phyloP scores from a whole-genome alignment of 169 alveolate genomes.

The Eimeria necatrix region DNA sequence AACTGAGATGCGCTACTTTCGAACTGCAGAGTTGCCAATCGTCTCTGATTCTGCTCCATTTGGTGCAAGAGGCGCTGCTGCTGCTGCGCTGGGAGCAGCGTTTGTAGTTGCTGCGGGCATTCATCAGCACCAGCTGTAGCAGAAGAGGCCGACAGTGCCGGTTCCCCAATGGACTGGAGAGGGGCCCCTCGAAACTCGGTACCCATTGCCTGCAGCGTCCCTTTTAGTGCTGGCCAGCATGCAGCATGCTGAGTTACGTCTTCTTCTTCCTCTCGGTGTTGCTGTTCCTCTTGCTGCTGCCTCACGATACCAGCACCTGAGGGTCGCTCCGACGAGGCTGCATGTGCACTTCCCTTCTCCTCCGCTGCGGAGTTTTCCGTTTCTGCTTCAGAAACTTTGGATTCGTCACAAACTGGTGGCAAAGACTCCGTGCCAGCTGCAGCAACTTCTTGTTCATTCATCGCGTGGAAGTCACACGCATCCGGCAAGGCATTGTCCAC shows the following conservation, averaged over 20 bases:
- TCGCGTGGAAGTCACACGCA: slow-evolving; percentile 3
- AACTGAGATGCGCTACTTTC: slow-evolving; percentile 36
- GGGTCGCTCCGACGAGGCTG: background rate
- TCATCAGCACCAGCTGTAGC: slow-evolving; percentile 40
- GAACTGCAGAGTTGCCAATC: slow-evolving; percentile 15
- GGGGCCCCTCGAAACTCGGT: slow-evolving; percentile 35
- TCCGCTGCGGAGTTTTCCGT: background rate
- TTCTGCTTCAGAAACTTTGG: slow-evolving; percentile 1
- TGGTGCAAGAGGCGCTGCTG: slow-evolving; percentile 52
- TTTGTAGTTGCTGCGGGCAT: slow-evolving; percentile 50
- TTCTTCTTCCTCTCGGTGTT: background rate
- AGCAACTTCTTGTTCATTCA: background rate
- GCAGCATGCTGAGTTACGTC: slow-evolving; percentile 14
- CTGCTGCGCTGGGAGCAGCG: slow-evolving; percentile 44
- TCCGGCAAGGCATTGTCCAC: slow-evolving; percentile 12
- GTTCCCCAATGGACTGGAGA: background rate
- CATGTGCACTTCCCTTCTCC: background rate
- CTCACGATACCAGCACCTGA: background rate
- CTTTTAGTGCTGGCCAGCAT: slow-evolving; percentile 36
- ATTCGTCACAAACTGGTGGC: background rate
- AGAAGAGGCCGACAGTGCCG: background rate
- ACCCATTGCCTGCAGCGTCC: slow-evolving; percentile 15
- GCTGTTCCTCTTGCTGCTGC: slow-evolving; percentile 48
- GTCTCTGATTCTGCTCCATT: slow-evolving; percentile 62
- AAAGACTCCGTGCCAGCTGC: background rate